Base-by-base conservation (phyloP, 331 rosid genomes). In the Malus hybrid region DNA sequence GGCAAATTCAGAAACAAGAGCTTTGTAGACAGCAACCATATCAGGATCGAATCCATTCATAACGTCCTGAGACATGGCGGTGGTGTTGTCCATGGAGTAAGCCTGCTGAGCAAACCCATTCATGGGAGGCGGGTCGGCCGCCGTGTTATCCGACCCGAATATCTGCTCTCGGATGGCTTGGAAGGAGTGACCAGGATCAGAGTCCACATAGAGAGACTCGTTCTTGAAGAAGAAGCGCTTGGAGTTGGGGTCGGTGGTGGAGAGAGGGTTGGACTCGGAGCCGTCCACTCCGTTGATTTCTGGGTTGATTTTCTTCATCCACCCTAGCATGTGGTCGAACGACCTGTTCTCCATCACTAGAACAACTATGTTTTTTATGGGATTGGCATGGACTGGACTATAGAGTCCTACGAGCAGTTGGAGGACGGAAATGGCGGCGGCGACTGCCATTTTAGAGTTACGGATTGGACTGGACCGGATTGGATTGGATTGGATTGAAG, bases 291-390 rank as follows among this genome's bases (percentile, higher is more conserved):
- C 98, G 67, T 91, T 78, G 70, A 93, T 93, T 52, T 71, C 66
- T 1, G 96, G 90, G 81, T 90, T 91, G 12, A 93, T 74, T 22
- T 52, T 80, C 83, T 93, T 93, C 97, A 93, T 93, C 98, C 98
- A 93, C 0, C 98, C 97, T 2, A 93, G 62, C 98, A 93, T 93
- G 96, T 93, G 98, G 77, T 93, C 96, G 78, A 93, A 93, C 54
- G 97, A 93, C 4, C 98, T 87, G 29, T 93, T 93, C 86, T 93
- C 98, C 98, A 91, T 93, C 0, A 91, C 96, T 32, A 93, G 16
- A 39, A 93, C 87, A 31, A 93, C 97, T 0, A 93, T 59, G 7
- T 91, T 93, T 78, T 88, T 93, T 61, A 93, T 90, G 8, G 96
- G 98, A 39, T 74, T 67, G 87, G 76, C 27, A 1, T 72, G 65